Evolutionary conservation across 495 filamentous ascomycete genomes (phyloP), one percentile per base, ranked within the genome.

Genomic region (Alectoria sarmentosa): DNA sequence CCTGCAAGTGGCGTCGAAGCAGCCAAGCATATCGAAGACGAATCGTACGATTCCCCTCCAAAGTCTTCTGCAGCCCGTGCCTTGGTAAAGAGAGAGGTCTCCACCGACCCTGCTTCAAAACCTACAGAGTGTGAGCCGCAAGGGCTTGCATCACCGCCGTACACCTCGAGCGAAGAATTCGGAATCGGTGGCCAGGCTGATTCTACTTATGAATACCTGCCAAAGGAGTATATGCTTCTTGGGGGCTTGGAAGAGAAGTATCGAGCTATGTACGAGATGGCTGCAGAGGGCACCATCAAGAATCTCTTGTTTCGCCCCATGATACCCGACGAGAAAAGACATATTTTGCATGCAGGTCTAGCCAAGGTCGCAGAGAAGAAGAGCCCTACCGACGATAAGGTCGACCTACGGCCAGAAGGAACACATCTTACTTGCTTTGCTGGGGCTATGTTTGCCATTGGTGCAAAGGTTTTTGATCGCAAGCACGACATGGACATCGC

Each of bases 171-270:
- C 38, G 70, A 73, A 60, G 66, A 65, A 0, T 73, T 73, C 52
- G 65, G 61, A 19, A 82, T 98, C 73, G 95, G 91, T 54, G 91
- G 88, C 62, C 84, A 86, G 74, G 88, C 92, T 62, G 94, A 98
- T 73, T 96, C 91, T 21, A 86, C 90, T 3, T 98, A 97, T 73
- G 94, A 98, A 73, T 98, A 98, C 73, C 81, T 98, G 60, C 89
- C 95, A 32, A 98, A 98, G 72, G 84, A 81, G 66, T 77, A 78
- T 48, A 73, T 82, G 68, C 83, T 98, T 32, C 83, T 98, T 19
- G 95, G 94, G 62, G 95, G 93, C 15, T 76, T 86, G 34, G 87
- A 86, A 61, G 81, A 86, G 5, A 90, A 95, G 73, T 98, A 98
- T 73, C 82, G 80, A 61, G 80, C 77, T 19, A 88, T 98, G 87